Evolutionary conservation across 2,329 filamentous ascomycete species (phyloP), one percentile per base, ranked within the genome.

Genomic region (Herpotrichia juniperi): DNA sequence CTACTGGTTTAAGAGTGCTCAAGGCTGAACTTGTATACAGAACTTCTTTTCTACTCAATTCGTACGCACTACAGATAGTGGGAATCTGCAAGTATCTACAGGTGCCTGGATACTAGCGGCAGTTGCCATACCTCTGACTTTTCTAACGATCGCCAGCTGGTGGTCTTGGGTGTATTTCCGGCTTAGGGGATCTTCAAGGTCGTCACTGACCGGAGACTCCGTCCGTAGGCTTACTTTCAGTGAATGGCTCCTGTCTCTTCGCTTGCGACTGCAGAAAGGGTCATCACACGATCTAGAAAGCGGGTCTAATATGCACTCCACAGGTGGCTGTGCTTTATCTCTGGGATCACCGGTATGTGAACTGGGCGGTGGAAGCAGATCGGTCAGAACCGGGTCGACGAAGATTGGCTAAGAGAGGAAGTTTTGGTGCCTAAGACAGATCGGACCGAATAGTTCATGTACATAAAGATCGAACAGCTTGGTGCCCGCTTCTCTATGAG

Each of bases 1-100:
- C 32, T 8, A 19, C 17, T 25, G 37, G 9, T 9, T 42, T 42
- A 25, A 42, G n/a, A 21, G 16, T 42, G 17, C 30, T 40, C 22
- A 16, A 48, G 16, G 28, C 24, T 32, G 19, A 42, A 12, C n/a
- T 25, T 40, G 30, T 37, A 47, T 11, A 28, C 28, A 51, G 49
- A 47, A 42, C 21, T 51, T 51, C 32, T 51, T 51, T 31, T 51
- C 49, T 19, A 51, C 42, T 6, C 21, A 51, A 42, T 51, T 51
- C 28, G 43, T 51, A 4, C 19, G 35, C 31, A 46, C 42, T 6
- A 46, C 19, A 4, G 42, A 51, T 26, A 42, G 24, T 47, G 32
- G 32, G 12, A 42, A 12, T 16, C 35, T 51, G 32, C 28, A 46
- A 42, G 25, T 51, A 5, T 46, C 49, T 4, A 42, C 9, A 21